Percentiles rank a stretch among this genome's conserved stretches.
phyloP scores from a whole-genome alignment of 1,139 yeast genomes.

The Debaryomyces nepalensis region DNA sequence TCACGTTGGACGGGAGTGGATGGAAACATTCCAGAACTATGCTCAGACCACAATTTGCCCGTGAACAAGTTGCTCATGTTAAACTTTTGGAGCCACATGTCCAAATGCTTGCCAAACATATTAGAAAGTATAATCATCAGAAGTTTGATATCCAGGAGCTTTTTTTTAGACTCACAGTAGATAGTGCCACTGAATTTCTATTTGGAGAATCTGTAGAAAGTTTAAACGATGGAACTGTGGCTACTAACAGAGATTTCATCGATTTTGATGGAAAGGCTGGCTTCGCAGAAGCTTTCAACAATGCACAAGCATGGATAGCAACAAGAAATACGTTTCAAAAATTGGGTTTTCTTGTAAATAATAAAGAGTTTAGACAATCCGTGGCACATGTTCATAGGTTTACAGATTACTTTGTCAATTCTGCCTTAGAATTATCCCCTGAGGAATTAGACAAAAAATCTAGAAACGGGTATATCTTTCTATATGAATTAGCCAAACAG shows the following conservation, averaged over 20 bases:
- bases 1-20: conserved; percentile 57
- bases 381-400: conserved; percentile 39
- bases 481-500: conserved; percentile 54
- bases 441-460: conserved; percentile 38
- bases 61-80: conserved; percentile 59
- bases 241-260: conserved; percentile 17
- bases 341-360: conserved; percentile 38
- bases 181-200: conserved; percentile 61
- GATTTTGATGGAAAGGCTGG: conserved; percentile 37
- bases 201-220: conserved; percentile 58
- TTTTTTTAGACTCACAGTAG: conserved; percentile 57
- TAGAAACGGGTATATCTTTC: conserved; percentile 51
- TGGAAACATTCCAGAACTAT: conserved; percentile 64
- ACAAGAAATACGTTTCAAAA: conserved; percentile 42
- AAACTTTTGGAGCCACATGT: conserved; percentile 53
- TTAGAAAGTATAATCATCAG: conserved; percentile 32
- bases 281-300: conserved; percentile 51
- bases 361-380: conserved; percentile 35
- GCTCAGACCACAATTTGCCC: conserved; percentile 62
- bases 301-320: conserved; percentile 41
- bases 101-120: conserved; percentile 39
- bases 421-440: conserved; percentile 32
- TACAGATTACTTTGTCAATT: conserved; percentile 35
- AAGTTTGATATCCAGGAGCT: conserved; percentile 52
- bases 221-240: conserved; percentile 35